Evolutionary conservation across 1,284 basidiomycete genomes (phyloP).

Genomic region (Trichosporon sp.): DNA sequence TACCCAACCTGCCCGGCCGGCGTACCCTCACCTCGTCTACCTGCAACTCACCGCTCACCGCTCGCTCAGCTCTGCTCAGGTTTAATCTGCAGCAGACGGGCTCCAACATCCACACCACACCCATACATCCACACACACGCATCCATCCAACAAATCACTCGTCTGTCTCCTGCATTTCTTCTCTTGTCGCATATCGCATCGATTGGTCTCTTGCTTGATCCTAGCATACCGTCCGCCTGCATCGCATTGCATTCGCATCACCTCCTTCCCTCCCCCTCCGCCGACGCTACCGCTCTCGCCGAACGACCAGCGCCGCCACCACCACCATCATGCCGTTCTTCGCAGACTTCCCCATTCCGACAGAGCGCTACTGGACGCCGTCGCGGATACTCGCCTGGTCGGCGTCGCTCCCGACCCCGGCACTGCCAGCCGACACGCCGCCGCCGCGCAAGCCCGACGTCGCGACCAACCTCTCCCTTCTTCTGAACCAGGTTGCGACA

Average conservation of each 20-base stretch:
- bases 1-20: no score
- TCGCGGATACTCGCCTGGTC: conserved; percentile 2
- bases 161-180: background rate
- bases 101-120: no score
- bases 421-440: background rate
- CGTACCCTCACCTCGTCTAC: no score
- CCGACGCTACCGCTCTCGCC: background rate
- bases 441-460: background rate
- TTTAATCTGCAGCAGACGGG: background rate
- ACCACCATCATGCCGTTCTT: background rate
- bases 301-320: background rate
- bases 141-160: background rate
- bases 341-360: conserved; percentile 1
- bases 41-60: background rate
- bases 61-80: background rate
- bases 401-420: background rate
- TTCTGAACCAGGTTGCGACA: background rate
- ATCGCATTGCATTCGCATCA: background rate
- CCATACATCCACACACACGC: no score
- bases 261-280: background rate
- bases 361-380: conserved; percentile 1
- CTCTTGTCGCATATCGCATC: background rate
- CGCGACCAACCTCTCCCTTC: background rate
- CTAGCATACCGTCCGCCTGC: no score
- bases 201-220: no score